A percentile compares a stretch with the other conserved stretches of the same genome.
Conservation (phyloP, 108 stramenopile genomes). For the Aurantiochytrium sp. region DNA sequence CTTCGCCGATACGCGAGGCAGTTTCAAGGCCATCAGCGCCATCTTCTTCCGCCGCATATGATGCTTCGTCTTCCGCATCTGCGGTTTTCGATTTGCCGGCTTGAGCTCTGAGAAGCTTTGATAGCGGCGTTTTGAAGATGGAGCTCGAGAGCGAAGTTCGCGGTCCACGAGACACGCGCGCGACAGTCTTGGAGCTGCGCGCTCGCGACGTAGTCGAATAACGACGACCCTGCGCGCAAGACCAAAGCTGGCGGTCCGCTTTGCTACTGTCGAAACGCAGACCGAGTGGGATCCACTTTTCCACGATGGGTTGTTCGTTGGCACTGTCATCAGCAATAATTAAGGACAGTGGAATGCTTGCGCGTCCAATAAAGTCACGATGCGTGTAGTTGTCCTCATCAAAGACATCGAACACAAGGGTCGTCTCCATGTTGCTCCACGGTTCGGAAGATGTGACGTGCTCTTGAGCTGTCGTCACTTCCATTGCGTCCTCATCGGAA, state of each 20-base stretch:
- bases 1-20: no score
- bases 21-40: no score
- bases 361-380: background rate
- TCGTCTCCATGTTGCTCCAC: background rate
- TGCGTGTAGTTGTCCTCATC: background rate
- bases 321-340: background rate
- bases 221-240: background rate
- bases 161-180: background rate
- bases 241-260: background rate
- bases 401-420: background rate
- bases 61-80: background rate
- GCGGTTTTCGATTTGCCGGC: background rate
- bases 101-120: background rate
- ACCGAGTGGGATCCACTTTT: background rate
- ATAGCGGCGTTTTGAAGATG: background rate
- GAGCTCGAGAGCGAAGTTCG: background rate
- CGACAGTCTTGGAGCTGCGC: background rate
- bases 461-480: background rate
- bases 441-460: background rate
- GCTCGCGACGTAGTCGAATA: background rate
- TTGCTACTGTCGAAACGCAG: slow-evolving; percentile 13
- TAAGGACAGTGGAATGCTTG: background rate
- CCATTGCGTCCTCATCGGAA: background rate
- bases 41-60: no score
- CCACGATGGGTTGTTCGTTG: background rate